phyloP scores from a whole-genome alignment of 2,329 filamentous ascomycete species.

The Scedosporium dehoogii region DNA sequence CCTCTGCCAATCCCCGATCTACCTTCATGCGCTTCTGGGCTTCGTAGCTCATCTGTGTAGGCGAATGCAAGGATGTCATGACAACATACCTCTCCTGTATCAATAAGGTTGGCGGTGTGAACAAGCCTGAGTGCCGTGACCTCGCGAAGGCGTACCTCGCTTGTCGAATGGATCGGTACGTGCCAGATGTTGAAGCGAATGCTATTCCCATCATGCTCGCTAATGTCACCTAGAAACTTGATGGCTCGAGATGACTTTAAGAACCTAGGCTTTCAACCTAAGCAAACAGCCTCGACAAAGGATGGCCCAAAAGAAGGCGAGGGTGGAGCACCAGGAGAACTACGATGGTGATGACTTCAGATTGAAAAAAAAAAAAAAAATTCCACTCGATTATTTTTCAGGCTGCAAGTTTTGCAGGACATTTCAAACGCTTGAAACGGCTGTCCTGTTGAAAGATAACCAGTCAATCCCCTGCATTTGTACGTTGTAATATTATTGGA shows the following conservation, averaged over 20 bases:
- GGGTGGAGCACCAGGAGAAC: conserved; percentile 17
- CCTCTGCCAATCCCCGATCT: neutral
- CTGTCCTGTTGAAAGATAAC: too few species aligned
- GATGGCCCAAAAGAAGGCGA: conserved; percentile 19
- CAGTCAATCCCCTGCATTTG: too few species aligned
- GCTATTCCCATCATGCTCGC: neutral
- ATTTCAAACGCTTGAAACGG: too few species aligned
- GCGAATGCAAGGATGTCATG: conserved; percentile 91
- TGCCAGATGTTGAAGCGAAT: neutral
- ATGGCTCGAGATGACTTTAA: conserved; percentile 95
- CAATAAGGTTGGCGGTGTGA: conserved; percentile 72
- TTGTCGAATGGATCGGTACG: conserved; percentile 65
- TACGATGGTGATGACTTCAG: conserved; percentile 19
- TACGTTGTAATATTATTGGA: too few species aligned
- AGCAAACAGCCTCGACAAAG: conserved; percentile 10
- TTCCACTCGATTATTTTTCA: neutral
- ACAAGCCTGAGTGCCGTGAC: conserved; percentile 74
- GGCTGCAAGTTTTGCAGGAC: too few species aligned
- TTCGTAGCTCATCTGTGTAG: conserved; percentile 28
- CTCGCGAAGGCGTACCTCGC: conserved; percentile 81
- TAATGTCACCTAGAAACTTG: conserved; percentile 55
- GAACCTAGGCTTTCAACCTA: conserved; percentile 67
- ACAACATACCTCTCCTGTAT: conserved; percentile 77
- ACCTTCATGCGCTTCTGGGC: too few species aligned
- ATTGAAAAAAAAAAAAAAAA: neutral